A percentile compares a stretch with the other conserved stretches of the same genome.
phyloP scores from a whole-genome alignment of 2,329 filamentous ascomycete genomes.

The Clarireedia sp. region DNA sequence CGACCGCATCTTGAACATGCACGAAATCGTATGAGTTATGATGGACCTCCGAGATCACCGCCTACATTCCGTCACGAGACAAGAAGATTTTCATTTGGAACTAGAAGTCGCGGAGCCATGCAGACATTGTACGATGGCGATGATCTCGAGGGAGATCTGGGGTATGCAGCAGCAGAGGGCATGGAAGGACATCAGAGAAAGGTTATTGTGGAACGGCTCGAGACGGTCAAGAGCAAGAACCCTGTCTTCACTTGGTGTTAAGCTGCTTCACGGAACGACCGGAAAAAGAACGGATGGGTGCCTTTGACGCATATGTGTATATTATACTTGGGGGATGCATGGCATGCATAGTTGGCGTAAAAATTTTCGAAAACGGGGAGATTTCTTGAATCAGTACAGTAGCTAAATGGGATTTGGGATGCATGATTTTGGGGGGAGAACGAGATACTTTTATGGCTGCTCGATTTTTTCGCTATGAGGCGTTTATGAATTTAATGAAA shows the following conservation, averaged over 20 bases:
- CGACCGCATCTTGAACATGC: conserved; percentile 22
- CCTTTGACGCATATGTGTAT: background rate
- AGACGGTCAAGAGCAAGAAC: conserved; percentile 91
- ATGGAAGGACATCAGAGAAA: conserved; percentile 87
- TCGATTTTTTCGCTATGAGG: background rate
- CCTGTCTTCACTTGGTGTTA: conserved; percentile 98
- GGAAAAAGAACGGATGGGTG: background rate
- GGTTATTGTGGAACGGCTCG: conserved; percentile 92
- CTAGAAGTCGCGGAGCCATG: conserved; percentile 24
- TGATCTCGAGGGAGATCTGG: conserved; percentile 83
- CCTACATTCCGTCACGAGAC: conserved; percentile 13
- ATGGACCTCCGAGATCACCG: conserved; percentile 26
- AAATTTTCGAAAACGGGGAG: conserved; percentile 1
- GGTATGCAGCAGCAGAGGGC: conserved; percentile 87
- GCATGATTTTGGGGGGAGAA: background rate
- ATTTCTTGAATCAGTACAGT: conserved; percentile 7
- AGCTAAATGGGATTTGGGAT: background rate
- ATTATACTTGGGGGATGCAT: conserved; percentile 3
- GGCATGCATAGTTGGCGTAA: conserved; percentile 2
- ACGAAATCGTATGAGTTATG: conserved; percentile 28
- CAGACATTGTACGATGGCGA: conserved; percentile 53
- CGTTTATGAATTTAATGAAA: too few species aligned
- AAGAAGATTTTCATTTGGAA: conserved; percentile 34
- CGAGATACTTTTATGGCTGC: background rate
- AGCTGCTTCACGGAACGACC: conserved; percentile 16